Percentiles rank a stretch among this genome's conserved stretches.
Conservation (phyloP, 2,329 filamentous ascomycete species). For the Penicillium nordicum region DNA sequence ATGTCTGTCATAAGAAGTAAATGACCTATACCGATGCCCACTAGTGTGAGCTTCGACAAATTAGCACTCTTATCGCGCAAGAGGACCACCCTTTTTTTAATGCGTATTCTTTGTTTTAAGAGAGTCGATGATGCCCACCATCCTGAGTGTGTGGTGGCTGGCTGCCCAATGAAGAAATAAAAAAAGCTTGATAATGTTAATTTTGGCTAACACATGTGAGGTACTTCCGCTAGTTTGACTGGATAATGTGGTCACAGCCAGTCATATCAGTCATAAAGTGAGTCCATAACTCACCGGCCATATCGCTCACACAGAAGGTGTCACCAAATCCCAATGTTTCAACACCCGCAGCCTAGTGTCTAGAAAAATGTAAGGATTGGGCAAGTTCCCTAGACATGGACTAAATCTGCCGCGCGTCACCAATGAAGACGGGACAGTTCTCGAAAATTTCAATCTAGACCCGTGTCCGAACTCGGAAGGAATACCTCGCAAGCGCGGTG, state of each 20-base stretch:
- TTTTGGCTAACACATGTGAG: background rate
- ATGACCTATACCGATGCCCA: background rate
- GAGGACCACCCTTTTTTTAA: background rate
- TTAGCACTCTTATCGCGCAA: background rate
- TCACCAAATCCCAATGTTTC: background rate
- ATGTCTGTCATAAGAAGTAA: background rate
- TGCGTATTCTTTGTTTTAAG: no score
- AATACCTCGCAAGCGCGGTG: constrained; percentile 60
- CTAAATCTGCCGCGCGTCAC: constrained; percentile 54
- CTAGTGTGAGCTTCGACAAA: no score
- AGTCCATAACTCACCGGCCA: constrained; percentile 66
- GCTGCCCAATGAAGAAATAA: background rate
- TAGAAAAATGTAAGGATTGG: constrained; percentile 1
- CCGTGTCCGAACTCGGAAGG: constrained; percentile 65
- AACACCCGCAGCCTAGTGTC: background rate
- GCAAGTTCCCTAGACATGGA: constrained; percentile 51
- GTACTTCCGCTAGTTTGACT: constrained; percentile 19
- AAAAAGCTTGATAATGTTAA: background rate
- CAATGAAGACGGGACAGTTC: constrained; percentile 59
- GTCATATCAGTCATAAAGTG: constrained; percentile 11
- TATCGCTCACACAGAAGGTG: constrained; percentile 46
- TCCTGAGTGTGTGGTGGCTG: background rate
- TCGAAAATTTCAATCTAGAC: constrained; percentile 65
- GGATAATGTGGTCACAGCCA: constrained; percentile 22
- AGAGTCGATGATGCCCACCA: background rate